Percentiles rank a stretch among this genome's conserved stretches.
Evolutionary conservation across 306 rosid genomes (phyloP).

Genomic region (Hylodesmum podocarpum): DNA sequence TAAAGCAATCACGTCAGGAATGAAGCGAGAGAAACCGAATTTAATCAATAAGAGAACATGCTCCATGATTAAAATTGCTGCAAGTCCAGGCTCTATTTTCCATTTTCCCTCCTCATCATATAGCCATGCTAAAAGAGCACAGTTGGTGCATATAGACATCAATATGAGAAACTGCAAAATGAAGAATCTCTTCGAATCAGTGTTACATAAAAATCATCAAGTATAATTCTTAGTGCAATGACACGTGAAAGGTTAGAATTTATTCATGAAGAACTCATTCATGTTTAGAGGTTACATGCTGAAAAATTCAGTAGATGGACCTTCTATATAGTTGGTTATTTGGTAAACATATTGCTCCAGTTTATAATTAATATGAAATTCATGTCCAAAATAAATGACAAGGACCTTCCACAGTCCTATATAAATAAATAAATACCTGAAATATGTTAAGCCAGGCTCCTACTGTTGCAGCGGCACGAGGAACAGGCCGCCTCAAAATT

Average conservation of each 20-base stretch:
- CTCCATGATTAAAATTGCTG: slow-evolving; percentile 88
- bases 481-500: slow-evolving; percentile 82
- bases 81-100: slow-evolving; percentile 97
- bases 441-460: slow-evolving; percentile 99
- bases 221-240: neutral
- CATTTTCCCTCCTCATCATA: slow-evolving; percentile 91
- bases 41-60: slow-evolving; percentile 79
- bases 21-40: slow-evolving; percentile 87
- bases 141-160: slow-evolving; percentile 93
- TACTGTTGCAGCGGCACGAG: slow-evolving; percentile 77
- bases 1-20: slow-evolving; percentile 65
- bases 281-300: neutral
- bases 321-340: neutral
- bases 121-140: slow-evolving; percentile 89
- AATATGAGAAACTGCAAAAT: slow-evolving; percentile 70
- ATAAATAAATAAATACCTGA: slow-evolving; percentile 58
- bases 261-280: neutral
- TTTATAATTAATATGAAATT: neutral
- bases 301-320: neutral
- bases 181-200: slow-evolving; percentile 27
- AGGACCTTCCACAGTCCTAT: neutral
- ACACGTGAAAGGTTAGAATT: neutral
- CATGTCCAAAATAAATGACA: neutral
- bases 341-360: neutral
- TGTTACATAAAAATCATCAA: neutral